phyloP scores from a whole-genome alignment of 2,329 filamentous ascomycete genomes.

The Ophiostoma sp. region DNA sequence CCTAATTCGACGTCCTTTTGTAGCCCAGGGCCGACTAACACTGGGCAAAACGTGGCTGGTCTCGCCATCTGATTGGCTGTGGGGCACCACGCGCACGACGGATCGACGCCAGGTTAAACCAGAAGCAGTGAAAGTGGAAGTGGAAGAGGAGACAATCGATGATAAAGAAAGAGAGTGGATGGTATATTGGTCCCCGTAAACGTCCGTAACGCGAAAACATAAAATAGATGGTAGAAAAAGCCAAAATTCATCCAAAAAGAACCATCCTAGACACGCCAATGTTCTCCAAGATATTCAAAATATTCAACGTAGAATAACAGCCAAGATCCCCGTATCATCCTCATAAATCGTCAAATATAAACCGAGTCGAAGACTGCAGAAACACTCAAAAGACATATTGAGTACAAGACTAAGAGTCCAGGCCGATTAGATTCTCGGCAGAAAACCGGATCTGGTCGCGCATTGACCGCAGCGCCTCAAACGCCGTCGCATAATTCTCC shows the following conservation, averaged over 20 bases:
- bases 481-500: conserved; percentile 42
- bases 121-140: neutral
- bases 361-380: neutral
- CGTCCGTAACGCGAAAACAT: neutral
- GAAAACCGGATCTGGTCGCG: conserved; percentile 35
- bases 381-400: neutral
- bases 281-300: neutral
- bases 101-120: neutral
- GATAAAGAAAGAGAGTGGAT: neutral
- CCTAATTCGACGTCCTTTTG: neutral
- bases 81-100: neutral
- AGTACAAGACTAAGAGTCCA: conserved; percentile 1
- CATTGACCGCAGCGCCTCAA: conserved; percentile 44
- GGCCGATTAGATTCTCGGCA: conserved; percentile 23
- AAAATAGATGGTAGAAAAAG: neutral
- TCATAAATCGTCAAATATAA: neutral
- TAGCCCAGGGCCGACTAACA: neutral
- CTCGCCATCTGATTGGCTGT: neutral
- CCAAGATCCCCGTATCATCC: neutral
- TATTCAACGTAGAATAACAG: neutral
- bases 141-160: neutral
- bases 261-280: neutral
- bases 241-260: neutral
- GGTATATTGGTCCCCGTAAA: neutral
- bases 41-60: conserved; percentile 2